These are phyloP conservation scores for Arbutus unedo DNA, from an alignment of 148 eudicot species.

Conservation along the genomic window DNA sequence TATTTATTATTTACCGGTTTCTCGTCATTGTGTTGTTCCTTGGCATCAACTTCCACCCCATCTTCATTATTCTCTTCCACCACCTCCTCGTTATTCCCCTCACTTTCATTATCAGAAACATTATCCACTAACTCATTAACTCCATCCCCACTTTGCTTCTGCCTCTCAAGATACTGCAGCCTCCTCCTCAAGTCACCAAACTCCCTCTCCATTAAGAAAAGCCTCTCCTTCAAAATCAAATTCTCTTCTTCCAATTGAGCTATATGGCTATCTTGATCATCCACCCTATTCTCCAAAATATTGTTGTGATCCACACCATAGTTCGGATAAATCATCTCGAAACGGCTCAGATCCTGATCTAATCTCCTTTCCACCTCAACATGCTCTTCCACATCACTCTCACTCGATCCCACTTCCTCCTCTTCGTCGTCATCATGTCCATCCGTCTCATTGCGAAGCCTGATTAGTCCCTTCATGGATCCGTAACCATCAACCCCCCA, in stretches of 20 bases:
- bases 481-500: slow-evolving; percentile 39
- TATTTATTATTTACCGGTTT: not conserved
- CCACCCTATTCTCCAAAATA: slow-evolving; percentile 23
- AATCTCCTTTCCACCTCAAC: slow-evolving; percentile 30
- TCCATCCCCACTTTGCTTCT: not conserved
- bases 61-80: slow-evolving; percentile 1
- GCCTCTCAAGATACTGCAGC: slow-evolving; percentile 21
- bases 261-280: slow-evolving; percentile 24
- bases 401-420: slow-evolving; percentile 20
- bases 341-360: slow-evolving; percentile 36
- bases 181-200: slow-evolving; percentile 30
- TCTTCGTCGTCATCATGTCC: slow-evolving; percentile 24
- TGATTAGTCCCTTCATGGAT: slow-evolving; percentile 33
- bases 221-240: slow-evolving; percentile 24
- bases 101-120: slow-evolving; percentile 21
- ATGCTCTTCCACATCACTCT: slow-evolving; percentile 31
- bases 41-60: not conserved
- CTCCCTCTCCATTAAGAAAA: slow-evolving; percentile 32
- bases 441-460: slow-evolving; percentile 23
- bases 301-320: slow-evolving; percentile 11
- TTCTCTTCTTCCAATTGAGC: slow-evolving; percentile 28
- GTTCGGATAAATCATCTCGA: slow-evolving; percentile 36
- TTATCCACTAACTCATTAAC: slow-evolving; percentile 16
- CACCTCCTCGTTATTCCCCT: slow-evolving; percentile 11
- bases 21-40: not conserved